Percentiles rank a stretch among this genome's conserved stretches.
phyloP scores from a whole-genome alignment of 805 yeast genomes.

The Priceomyces medius region DNA sequence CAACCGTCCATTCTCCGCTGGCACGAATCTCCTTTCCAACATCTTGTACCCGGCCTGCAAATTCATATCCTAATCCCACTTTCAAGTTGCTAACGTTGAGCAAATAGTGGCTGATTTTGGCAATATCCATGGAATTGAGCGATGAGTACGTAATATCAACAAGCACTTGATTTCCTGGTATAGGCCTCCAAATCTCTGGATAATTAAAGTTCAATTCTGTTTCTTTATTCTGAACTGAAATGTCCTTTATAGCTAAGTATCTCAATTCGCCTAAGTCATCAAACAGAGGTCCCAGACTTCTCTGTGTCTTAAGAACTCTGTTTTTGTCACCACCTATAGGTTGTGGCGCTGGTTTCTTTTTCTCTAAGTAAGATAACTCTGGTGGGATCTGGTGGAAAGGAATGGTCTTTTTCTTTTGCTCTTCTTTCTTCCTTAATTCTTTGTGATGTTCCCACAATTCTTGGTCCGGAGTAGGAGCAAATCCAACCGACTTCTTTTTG shows the following conservation, averaged over 20 bases:
- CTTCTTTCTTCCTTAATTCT: constrained; percentile 24
- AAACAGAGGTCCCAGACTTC: neutral
- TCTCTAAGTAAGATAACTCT: constrained; percentile 38
- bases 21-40: constrained; percentile 48
- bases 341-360: constrained; percentile 26
- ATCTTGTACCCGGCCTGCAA: constrained; percentile 55
- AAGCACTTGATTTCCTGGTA: constrained; percentile 47
- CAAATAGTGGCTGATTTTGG: constrained; percentile 55
- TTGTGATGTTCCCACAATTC: constrained; percentile 36
- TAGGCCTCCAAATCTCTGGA: constrained; percentile 48
- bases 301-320: neutral
- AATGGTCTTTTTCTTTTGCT: constrained; percentile 24
- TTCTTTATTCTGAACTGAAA: constrained; percentile 42
- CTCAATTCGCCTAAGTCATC: constrained; percentile 46
- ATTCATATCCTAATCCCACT: constrained; percentile 69
- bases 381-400: constrained; percentile 43
- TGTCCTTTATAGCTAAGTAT: constrained; percentile 50
- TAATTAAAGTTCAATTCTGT: constrained; percentile 54
- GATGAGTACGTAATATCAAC: constrained; percentile 61
- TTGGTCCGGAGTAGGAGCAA: constrained; percentile 37
- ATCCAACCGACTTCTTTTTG: constrained; percentile 33
- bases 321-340: constrained; percentile 13
- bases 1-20: constrained; percentile 30
- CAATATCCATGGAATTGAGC: constrained; percentile 64
- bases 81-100: constrained; percentile 53